Percentiles rank a stretch among this genome's conserved stretches.
phyloP scores from a whole-genome alignment of 306 rosid species.

The Ormosia semicastrata region DNA sequence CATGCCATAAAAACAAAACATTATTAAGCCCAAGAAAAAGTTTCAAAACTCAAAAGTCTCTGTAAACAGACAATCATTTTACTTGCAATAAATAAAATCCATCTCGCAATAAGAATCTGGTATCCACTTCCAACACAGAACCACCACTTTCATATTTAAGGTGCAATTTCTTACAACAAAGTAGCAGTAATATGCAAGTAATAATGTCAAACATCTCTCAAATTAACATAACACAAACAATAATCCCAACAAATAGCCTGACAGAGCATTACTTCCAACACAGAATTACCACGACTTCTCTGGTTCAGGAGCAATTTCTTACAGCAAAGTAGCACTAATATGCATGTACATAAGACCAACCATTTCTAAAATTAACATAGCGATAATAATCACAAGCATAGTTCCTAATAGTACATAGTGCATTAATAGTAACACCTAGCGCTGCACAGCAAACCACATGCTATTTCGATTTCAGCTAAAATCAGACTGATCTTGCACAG shows the following conservation, averaged over 20 bases:
- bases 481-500: background rate
- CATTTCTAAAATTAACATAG: background rate
- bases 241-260: slow-evolving; percentile 5
- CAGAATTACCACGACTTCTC: background rate
- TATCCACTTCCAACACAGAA: background rate
- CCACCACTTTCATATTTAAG: slow-evolving; percentile 1
- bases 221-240: background rate
- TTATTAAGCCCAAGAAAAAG: background rate
- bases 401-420: background rate
- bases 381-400: background rate
- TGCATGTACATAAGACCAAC: background rate
- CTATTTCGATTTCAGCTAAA: background rate
- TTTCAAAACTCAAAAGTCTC: background rate
- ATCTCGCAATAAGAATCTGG: background rate
- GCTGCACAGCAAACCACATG: background rate
- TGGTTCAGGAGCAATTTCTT: background rate
- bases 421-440: background rate
- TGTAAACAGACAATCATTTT: background rate
- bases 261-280: background rate
- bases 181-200: background rate
- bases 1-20: background rate
- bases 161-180: background rate
- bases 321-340: background rate
- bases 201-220: background rate
- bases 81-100: background rate